A percentile compares a stretch with the other conserved stretches of the same genome.
These are phyloP conservation scores for Diaporthe sp. DNA, from an alignment of 2,329 filamentous ascomycete species.

Conservation along the genomic window DNA sequence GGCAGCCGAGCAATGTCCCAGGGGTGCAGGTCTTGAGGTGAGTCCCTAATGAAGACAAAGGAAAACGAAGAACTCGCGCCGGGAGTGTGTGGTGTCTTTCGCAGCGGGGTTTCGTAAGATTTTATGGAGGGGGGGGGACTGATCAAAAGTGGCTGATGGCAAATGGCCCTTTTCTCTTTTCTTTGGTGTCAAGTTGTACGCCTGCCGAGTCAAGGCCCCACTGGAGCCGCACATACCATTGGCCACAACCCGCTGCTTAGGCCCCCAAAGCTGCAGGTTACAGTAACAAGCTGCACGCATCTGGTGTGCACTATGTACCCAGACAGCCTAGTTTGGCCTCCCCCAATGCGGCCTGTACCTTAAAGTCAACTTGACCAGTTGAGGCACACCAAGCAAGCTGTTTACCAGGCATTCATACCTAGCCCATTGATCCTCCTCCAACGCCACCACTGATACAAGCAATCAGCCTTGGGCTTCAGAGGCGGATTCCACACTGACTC, in stretches of 20 bases:
- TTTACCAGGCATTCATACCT: not conserved
- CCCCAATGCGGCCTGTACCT: not conserved
- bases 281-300: not conserved
- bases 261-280: constrained; percentile 19
- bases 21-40: not conserved
- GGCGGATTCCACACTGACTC: not conserved
- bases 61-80: constrained; percentile 26
- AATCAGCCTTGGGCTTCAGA: not conserved
- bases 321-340: not conserved
- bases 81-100: constrained; percentile 25
- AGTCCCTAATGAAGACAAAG: constrained; percentile 28
- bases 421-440: not conserved
- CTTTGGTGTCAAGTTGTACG: constrained; percentile 26
- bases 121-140: constrained; percentile 34
- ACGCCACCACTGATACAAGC: not conserved
- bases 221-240: constrained; percentile 5
- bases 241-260: not conserved
- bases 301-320: not conserved
- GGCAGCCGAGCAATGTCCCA: constrained; percentile 33
- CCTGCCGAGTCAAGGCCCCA: constrained; percentile 33
- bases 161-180: constrained; percentile 1
- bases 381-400: not conserved
- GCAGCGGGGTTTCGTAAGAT: constrained; percentile 41
- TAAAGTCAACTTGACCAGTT: not conserved
- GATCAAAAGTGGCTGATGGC: constrained; percentile 33